These are phyloP conservation scores for slime mould (Dictyostelium discoideum) DNA, from an alignment of 78 protist genomes.

Conservation along the genomic window DNA sequence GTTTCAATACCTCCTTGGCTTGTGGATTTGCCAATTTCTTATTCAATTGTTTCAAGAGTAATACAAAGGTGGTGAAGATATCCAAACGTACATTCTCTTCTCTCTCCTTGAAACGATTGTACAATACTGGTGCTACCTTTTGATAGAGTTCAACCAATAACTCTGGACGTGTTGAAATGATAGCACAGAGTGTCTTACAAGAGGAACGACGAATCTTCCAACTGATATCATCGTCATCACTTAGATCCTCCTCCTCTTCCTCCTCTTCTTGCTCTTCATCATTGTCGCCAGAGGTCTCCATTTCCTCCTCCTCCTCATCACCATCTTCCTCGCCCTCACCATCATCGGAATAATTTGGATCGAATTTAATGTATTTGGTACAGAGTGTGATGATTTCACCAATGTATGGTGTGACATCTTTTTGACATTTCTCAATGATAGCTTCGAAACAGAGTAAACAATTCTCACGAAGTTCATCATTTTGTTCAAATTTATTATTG, in stretches of 20 bases:
- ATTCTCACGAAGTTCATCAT: constrained; percentile 91
- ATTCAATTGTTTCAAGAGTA: constrained; percentile 53
- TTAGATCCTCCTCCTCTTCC: constrained; percentile 80
- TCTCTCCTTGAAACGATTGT: constrained; percentile 88
- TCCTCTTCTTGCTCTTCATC: constrained; percentile 28
- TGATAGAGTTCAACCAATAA: constrained; percentile 27
- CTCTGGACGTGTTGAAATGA: constrained; percentile 89
- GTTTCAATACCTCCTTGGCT: constrained; percentile 84
- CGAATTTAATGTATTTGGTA: constrained; percentile 81
- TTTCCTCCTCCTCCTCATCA: constrained; percentile 72
- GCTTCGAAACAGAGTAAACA: constrained; percentile 89
- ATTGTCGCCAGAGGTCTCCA: constrained; percentile 73
- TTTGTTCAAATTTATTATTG: constrained; percentile 75
- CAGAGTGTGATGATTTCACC: constrained; percentile 54
- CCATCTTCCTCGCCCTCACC: constrained; percentile 81
- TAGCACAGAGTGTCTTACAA: constrained; percentile 85
- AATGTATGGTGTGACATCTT: constrained; percentile 76
- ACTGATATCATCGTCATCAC: constrained; percentile 95
- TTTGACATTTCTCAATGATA: constrained; percentile 84
- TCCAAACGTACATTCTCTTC: constrained; percentile 92
- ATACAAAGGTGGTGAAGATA: constrained; percentile 58
- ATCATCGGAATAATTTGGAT: constrained; percentile 93
- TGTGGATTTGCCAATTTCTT: constrained; percentile 60
- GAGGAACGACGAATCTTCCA: constrained; percentile 96
- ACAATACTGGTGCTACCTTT: constrained; percentile 86